A percentile compares a stretch with the other conserved stretches of the same genome.
phyloP scores from a whole-genome alignment of 352 stramenopile species.

The Pythium scleroteichum region DNA sequence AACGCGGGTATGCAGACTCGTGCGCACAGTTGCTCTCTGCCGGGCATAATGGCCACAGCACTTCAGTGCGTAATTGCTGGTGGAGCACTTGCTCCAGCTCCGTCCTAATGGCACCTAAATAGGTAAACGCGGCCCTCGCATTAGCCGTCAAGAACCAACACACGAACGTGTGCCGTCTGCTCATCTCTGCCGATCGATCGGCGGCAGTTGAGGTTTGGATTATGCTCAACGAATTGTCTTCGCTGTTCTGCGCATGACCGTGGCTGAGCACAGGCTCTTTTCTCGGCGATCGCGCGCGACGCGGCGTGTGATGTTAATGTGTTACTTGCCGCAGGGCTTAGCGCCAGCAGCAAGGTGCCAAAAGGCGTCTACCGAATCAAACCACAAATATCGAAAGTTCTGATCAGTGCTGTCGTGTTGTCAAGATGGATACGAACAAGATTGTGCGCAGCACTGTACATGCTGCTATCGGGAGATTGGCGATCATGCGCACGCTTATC shows the following conservation, averaged over 20 bases:
- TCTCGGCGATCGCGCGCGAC: slow-evolving; percentile 5
- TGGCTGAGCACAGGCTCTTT: too few relatives aligned
- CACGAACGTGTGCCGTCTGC: slow-evolving; percentile 8
- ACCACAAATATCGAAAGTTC: background rate
- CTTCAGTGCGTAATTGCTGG: background rate
- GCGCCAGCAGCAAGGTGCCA: slow-evolving; percentile 9
- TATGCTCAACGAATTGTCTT: too few relatives aligned
- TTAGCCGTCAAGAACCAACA: slow-evolving; percentile 11
- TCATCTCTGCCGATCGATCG: slow-evolving; percentile 7
- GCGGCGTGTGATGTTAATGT: slow-evolving; percentile 2
- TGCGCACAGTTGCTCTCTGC: slow-evolving; percentile 12
- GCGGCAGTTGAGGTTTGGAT: background rate
- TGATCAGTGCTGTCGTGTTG: background rate
- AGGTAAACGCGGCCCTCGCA: slow-evolving; percentile 3
- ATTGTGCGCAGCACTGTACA: slow-evolving; percentile 5
- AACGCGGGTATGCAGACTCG: slow-evolving; percentile 7
- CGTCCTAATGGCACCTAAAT: too few relatives aligned
- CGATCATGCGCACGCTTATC: slow-evolving; percentile 12
- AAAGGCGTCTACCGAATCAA: background rate
- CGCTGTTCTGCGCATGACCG: too few relatives aligned
- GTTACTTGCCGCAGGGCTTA: slow-evolving; percentile 13
- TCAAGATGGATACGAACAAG: slow-evolving; percentile 8
- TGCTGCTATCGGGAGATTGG: background rate
- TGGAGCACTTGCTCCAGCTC: too few relatives aligned
- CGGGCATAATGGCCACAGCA: background rate